Percentiles rank a stretch among this genome's conserved stretches.
phyloP scores from a whole-genome alignment of 2,329 filamentous ascomycete species.

The Stachybotrys elegans region DNA sequence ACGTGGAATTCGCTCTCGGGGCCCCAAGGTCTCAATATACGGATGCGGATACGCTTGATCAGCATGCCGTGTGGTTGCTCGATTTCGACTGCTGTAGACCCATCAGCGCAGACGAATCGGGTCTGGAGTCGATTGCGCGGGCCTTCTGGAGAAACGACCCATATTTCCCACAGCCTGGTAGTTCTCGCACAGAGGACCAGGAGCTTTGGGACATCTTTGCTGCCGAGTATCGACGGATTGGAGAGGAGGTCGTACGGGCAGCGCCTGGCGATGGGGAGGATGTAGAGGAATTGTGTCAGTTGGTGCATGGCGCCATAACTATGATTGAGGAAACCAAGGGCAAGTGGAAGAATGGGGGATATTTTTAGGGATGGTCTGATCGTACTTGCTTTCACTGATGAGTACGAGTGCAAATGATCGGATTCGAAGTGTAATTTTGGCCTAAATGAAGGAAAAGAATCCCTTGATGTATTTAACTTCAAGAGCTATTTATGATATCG shows the following conservation, averaged over 20 bases:
- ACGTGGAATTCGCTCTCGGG: background rate
- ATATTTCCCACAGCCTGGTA: background rate
- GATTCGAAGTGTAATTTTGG: no score
- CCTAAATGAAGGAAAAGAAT: no score
- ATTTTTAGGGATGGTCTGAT: no score
- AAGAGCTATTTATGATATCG: no score
- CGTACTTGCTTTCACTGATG: no score
- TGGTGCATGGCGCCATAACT: conserved; percentile 3
- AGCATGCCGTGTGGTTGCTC: background rate
- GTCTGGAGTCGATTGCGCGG: background rate
- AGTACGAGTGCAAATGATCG: no score
- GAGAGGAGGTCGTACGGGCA: background rate
- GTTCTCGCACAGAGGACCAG: background rate
- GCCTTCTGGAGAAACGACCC: background rate
- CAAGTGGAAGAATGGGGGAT: conserved; percentile 4
- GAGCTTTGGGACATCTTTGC: background rate
- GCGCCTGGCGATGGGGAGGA: conserved; percentile 2
- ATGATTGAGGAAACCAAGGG: conserved; percentile 4
- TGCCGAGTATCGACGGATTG: background rate
- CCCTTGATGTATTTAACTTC: no score
- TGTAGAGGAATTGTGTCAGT: conserved; percentile 2
- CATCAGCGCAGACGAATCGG: background rate
- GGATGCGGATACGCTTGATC: background rate
- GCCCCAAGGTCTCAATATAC: background rate
- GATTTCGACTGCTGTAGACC: background rate